Conservation (phyloP, 768 basidiomycete genomes). For the Aureoboletus auriporus region DNA sequence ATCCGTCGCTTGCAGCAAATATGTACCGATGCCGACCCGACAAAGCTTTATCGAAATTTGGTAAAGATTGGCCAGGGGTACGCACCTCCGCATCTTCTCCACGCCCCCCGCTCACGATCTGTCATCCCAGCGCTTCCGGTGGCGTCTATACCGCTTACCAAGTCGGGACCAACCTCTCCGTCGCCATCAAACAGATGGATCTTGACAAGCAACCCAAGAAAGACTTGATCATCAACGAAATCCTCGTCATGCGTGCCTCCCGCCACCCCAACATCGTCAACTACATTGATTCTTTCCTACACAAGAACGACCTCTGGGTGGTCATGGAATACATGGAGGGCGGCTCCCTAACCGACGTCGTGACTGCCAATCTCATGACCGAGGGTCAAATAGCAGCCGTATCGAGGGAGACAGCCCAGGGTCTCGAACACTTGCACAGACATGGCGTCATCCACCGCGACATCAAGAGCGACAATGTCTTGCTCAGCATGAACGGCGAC, state of each 20-base stretch:
- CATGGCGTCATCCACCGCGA: slow-evolving; percentile 99
- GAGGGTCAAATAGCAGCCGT: slow-evolving; percentile 99
- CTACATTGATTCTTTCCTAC: slow-evolving; percentile 96
- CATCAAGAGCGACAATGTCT: slow-evolving; percentile 98
- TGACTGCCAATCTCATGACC: slow-evolving; percentile 86
- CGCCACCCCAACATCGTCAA: slow-evolving; percentile 99
- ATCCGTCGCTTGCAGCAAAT: slow-evolving; percentile 88
- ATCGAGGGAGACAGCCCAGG: slow-evolving; percentile 87
- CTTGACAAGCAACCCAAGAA: slow-evolving; percentile 99
- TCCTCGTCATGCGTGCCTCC: slow-evolving; percentile 96
- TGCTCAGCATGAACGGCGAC: slow-evolving; percentile 89
- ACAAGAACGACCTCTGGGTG: slow-evolving; percentile 98
- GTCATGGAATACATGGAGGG: slow-evolving; percentile 99
- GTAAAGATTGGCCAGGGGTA: slow-evolving; percentile 99
- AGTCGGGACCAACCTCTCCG: slow-evolving; percentile 88
- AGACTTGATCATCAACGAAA: slow-evolving; percentile 99
- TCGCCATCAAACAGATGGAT: slow-evolving; percentile 99
- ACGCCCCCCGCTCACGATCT: slow-evolving; percentile 3
- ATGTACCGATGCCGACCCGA: slow-evolving; percentile 97
- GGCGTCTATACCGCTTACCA: slow-evolving; percentile 99
- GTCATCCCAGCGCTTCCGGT: slow-evolving; percentile 73
- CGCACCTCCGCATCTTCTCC: slow-evolving; percentile 23
- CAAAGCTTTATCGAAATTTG: slow-evolving; percentile 84
- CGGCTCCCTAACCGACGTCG: slow-evolving; percentile 90
- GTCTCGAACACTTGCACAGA: slow-evolving; percentile 89